A percentile compares a stretch with the other conserved stretches of the same genome.
Conservation (phyloP, 805 yeast species). For the Ogataea nitratoaversa region DNA sequence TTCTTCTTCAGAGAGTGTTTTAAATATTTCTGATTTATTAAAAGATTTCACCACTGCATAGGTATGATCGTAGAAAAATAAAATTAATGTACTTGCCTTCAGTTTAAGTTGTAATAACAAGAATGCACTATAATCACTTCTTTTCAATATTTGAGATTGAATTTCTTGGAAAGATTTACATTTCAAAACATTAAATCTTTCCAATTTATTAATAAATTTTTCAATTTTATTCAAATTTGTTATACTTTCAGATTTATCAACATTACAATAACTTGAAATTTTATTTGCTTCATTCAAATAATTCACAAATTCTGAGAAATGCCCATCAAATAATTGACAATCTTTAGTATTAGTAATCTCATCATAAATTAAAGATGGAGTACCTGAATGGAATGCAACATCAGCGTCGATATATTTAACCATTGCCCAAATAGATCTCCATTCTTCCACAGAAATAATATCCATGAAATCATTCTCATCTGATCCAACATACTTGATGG, state of each 20-base stretch:
- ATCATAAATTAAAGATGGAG: conserved; percentile 13
- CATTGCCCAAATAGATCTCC: conserved; percentile 15
- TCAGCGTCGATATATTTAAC: conserved; percentile 22
- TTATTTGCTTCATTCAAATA: neutral
- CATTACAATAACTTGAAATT: neutral
- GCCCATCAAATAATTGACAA: neutral
- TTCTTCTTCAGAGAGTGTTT: conserved; percentile 3
- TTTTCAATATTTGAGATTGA: conserved; percentile 3
- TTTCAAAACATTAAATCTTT: conserved; percentile 10
- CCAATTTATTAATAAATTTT: conserved; percentile 15
- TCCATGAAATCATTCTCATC: conserved; percentile 4
- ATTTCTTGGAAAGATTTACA: conserved; percentile 7
- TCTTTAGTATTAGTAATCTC: neutral
- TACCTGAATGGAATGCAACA: conserved; percentile 20
- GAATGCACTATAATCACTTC: neutral
- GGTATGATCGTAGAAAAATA: conserved; percentile 19
- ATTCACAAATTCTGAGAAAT: neutral
- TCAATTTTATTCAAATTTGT: conserved; percentile 16
- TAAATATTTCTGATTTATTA: conserved; percentile 10
- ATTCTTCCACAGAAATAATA: conserved; percentile 14
- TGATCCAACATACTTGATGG: neutral
- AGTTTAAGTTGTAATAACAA: conserved; percentile 9
- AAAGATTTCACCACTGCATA: conserved; percentile 8
- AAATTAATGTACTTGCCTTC: conserved; percentile 16
- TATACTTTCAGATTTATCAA: neutral